A percentile compares a stretch with the other conserved stretches of the same genome.
Conservation (phyloP, 129 eudicot genomes). For the Arctium lappa region DNA sequence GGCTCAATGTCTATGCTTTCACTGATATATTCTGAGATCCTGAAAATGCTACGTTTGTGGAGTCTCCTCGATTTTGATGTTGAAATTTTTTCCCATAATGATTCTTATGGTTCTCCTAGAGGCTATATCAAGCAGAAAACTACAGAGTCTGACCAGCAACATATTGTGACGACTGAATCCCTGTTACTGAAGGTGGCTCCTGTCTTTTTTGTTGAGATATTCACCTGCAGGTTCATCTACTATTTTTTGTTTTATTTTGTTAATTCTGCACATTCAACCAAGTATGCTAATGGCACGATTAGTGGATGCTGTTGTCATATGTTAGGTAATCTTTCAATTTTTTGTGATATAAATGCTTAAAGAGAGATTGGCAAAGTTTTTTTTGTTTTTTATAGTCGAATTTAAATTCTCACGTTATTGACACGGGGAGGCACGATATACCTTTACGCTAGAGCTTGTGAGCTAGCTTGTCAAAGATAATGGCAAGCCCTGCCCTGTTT, state of each 20-base stretch:
- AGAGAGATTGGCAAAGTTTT: not conserved
- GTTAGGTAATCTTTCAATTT: not conserved
- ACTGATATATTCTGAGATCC: conserved; percentile 71
- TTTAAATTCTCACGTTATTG: too few species aligned
- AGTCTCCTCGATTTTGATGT: conserved; percentile 69
- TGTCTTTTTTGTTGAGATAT: conserved; percentile 21
- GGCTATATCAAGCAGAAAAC: conserved; percentile 74
- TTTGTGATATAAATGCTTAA: not conserved
- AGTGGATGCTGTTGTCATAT: not conserved
- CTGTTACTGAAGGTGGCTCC: conserved; percentile 67
- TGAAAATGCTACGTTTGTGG: conserved; percentile 71
- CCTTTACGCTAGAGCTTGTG: too few species aligned
- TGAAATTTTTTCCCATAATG: conserved; percentile 68
- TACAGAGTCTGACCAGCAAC: conserved; percentile 64
- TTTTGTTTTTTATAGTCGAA: too few species aligned
- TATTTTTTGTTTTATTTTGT: not conserved
- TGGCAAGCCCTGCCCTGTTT: too few species aligned
- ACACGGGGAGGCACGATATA: too few species aligned
- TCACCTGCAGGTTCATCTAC: conserved; percentile 28
- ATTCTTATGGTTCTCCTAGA: conserved; percentile 57
- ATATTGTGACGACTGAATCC: conserved; percentile 64
- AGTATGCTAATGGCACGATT: not conserved
- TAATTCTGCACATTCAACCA: not conserved
- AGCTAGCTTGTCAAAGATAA: too few species aligned
- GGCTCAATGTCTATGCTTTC: conserved; percentile 81